phyloP scores from a whole-genome alignment of 495 filamentous ascomycete species.

The Annulohypoxylon moriforme region DNA sequence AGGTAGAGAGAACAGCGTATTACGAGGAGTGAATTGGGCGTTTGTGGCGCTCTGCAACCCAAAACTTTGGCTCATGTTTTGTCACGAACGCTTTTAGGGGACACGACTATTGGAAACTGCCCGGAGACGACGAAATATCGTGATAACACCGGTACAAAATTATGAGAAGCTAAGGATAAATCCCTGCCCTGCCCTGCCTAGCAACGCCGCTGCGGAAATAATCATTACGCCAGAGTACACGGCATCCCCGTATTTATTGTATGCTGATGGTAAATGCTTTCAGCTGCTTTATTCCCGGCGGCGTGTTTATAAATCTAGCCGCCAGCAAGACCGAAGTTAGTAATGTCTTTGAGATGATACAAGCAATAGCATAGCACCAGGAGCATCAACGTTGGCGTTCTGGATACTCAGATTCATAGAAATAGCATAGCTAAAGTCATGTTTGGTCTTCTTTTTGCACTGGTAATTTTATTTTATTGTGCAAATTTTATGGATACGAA shows the following conservation, averaged over 20 bases:
- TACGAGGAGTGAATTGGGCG: not conserved
- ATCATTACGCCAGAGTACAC: not conserved
- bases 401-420: slow-evolving; percentile 24
- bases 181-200: not conserved
- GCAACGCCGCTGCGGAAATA: not conserved
- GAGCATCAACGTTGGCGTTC: slow-evolving; percentile 21
- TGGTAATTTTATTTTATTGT: not conserved
- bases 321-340: not conserved
- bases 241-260: not conserved
- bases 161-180: not conserved
- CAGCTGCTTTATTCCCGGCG: not conserved
- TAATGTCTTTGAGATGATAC: slow-evolving; percentile 2
- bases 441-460: not conserved
- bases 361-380: slow-evolving; percentile 25
- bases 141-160: not conserved
- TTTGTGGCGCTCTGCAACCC: not conserved
- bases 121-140: not conserved
- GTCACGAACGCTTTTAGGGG: not conserved
- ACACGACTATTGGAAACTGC: not conserved
- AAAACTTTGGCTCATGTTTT: not conserved
- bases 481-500: too few relatives aligned
- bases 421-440: slow-evolving; percentile 10
- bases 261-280: not conserved
- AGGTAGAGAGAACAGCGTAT: not conserved
- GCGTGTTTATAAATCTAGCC: not conserved